Evolutionary conservation across 1,284 basidiomycete genomes (phyloP), one percentile per base, ranked within the genome.

Genomic region (Papiliotrema nemorosa): DNA sequence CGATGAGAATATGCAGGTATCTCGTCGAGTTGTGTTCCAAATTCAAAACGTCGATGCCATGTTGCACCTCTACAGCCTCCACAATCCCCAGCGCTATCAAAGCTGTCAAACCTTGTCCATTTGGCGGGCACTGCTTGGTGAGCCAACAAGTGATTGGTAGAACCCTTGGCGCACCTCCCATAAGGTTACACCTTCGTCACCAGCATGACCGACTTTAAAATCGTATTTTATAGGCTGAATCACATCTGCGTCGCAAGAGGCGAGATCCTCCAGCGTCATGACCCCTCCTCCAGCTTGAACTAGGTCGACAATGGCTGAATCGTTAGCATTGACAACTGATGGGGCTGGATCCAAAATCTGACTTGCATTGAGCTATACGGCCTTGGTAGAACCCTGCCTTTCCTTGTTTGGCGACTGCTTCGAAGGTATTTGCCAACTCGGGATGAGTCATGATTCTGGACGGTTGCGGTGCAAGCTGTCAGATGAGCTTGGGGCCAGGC

Each of bases 21-120:
- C 87, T 84, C 0, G 84, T 77, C 0, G 87, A 88, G 68, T 94
- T 96, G 74, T 94, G 90, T 53, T 89, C 84, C 75, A 93, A 79
- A 56, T 88, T 82, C 21, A 84, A 72, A 1, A 97, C 74, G 50
- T 80, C 81, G 26, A 86, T 80, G 50, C 83, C 82, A 2, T 86
- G 85, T 64, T 84, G 80, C 46, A 82, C 81, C 72, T 94, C 86
- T 21, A 94, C 80, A 26, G 81, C 83, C 63, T 97, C 93, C 39
- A 98, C 77, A 50, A 98, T 90, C 1, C 93, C 94, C 7, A 97
- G 79, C 4, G 92, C 90, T 41, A 97, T 77, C 10, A 97, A 80
- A 0, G 93, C 90, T 1, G 90, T 91, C n/a, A 97, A 81, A 73
- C 88, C 93, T 82, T 97, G 92, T 14, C 93, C 91, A 68, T 94